These are phyloP conservation scores for Eragrostis nindensis DNA, from an alignment of 176 grass and related monocot genomes.

Conservation along the genomic window DNA sequence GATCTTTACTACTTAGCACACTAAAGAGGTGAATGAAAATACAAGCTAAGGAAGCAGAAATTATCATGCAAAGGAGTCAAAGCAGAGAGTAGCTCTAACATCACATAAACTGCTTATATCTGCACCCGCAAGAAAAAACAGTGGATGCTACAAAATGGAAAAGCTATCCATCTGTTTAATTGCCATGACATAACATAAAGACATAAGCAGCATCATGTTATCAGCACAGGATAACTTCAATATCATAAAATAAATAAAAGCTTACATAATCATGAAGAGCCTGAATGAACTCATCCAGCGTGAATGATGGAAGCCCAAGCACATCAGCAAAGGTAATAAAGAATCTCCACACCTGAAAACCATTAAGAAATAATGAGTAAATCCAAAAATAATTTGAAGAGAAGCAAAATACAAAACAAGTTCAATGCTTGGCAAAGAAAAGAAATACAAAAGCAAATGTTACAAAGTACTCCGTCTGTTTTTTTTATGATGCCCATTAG, in stretches of 20 bases:
- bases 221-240: slow-evolving; percentile 3
- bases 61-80: slow-evolving; percentile 19
- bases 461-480: not conserved
- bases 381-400: slow-evolving; percentile 26
- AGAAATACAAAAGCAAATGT: not conserved
- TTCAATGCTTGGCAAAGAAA: not conserved
- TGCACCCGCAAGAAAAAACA: slow-evolving; percentile 16
- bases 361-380: slow-evolving; percentile 35
- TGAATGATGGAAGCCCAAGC: slow-evolving; percentile 88
- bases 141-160: not conserved
- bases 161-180: not conserved
- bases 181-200: slow-evolving; percentile 7
- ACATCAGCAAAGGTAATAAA: slow-evolving; percentile 90
- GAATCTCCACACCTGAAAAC: slow-evolving; percentile 93
- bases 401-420: slow-evolving; percentile 1
- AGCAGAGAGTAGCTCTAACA: not conserved
- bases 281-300: slow-evolving; percentile 93
- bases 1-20: slow-evolving; percentile 23
- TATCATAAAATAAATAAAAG: slow-evolving; percentile 19
- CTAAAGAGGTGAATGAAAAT: not conserved
- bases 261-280: slow-evolving; percentile 99
- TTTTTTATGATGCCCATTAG: too few relatives aligned
- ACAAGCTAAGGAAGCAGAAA: not conserved
- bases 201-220: slow-evolving; percentile 31
- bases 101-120: not conserved